Conservation (phyloP, 2,329 filamentous ascomycete genomes). For the Remersonia thermophila region DNA sequence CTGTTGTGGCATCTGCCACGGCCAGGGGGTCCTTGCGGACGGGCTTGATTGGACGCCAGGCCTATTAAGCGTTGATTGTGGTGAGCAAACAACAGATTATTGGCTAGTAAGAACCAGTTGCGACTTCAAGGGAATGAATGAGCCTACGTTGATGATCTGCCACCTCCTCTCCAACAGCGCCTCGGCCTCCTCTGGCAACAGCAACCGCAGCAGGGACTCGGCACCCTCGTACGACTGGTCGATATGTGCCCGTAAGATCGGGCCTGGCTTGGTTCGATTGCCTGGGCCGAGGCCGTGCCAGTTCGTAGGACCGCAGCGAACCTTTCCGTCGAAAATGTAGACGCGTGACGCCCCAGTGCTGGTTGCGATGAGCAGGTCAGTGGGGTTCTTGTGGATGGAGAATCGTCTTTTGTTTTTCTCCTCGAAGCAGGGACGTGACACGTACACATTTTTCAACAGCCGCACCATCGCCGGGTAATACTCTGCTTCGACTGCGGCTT, state of each 20-base stretch:
- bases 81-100: background rate
- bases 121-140: no score
- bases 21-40: constrained; percentile 32
- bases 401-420: no score
- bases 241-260: constrained; percentile 15
- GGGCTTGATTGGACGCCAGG: constrained; percentile 38
- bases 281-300: no score
- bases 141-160: constrained; percentile 28
- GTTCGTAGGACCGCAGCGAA: constrained; percentile 9
- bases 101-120: no score
- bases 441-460: constrained; percentile 43
- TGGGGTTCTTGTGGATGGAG: background rate
- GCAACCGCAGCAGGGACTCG: constrained; percentile 29
- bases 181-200: constrained; percentile 26
- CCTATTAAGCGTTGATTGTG: constrained; percentile 1
- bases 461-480: constrained; percentile 65
- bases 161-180: constrained; percentile 22
- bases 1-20: constrained; percentile 27
- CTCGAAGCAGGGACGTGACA: background rate
- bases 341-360: constrained; percentile 21
- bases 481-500: constrained; percentile 44
- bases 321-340: constrained; percentile 22
- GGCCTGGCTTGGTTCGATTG: constrained; percentile 34
- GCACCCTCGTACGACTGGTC: constrained; percentile 21
- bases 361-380: background rate